These are phyloP conservation scores for Alternaria arbusti DNA, from an alignment of 2,329 filamentous ascomycete genomes.

Conservation along the genomic window DNA sequence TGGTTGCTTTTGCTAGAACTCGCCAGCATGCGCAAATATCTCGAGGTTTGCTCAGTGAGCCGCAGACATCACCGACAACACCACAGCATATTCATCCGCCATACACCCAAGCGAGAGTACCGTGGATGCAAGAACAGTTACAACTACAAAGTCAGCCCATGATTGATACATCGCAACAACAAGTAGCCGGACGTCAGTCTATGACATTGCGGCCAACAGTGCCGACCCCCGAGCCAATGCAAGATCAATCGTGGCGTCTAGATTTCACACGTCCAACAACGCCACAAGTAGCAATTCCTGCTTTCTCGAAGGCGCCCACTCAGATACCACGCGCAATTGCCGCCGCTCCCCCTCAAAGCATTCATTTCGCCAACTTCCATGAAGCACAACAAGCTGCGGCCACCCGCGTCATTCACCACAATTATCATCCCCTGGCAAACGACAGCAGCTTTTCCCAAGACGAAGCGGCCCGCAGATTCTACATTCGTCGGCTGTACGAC, in stretches of 20 bases:
- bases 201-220: background rate
- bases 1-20: background rate
- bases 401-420: background rate
- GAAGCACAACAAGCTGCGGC: background rate
- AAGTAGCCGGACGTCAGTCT: background rate
- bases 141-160: background rate
- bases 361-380: background rate
- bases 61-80: background rate
- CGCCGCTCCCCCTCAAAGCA: background rate
- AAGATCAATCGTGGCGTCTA: background rate
- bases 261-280: background rate
- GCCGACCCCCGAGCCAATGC: background rate
- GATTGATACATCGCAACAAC: background rate
- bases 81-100: background rate
- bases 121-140: background rate
- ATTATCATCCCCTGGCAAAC: background rate
- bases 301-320: background rate
- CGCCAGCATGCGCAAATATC: background rate
- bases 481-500: background rate
- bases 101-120: background rate
- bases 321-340: background rate
- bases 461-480: background rate
- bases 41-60: background rate
- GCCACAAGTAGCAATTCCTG: background rate
- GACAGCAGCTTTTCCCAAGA: slow-evolving; percentile 2